Evolutionary conservation across 176 grass and related monocot genomes (phyloP).

Genomic region (Bothriochloa decipiens): DNA sequence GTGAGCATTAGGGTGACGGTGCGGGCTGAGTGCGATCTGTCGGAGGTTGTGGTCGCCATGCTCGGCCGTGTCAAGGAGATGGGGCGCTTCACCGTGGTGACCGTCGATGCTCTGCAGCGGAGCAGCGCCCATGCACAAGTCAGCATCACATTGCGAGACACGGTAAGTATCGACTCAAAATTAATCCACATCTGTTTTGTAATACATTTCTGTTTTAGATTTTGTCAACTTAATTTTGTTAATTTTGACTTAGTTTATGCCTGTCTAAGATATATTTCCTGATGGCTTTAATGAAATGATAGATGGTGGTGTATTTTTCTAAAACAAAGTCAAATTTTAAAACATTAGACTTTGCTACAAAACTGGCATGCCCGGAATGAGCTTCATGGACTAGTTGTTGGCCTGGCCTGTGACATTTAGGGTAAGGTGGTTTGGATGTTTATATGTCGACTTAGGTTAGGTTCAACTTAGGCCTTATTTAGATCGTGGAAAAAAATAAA

Average conservation of each 20-base stretch:
- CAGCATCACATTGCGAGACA: slow-evolving; percentile 37
- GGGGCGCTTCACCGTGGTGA: slow-evolving; percentile 28
- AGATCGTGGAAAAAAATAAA: no score
- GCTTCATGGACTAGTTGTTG: neutral
- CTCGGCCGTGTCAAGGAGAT: slow-evolving; percentile 44
- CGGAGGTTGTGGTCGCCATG: slow-evolving; percentile 39
- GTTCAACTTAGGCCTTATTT: no score
- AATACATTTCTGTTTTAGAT: neutral
- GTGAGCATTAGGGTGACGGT: slow-evolving; percentile 44
- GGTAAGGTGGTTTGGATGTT: no score
- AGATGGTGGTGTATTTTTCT: no score
- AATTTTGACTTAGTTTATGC: neutral
- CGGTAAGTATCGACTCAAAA: slow-evolving; percentile 32
- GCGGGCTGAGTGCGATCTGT: slow-evolving; percentile 44
- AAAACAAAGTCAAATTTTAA: neutral
- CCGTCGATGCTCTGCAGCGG: slow-evolving; percentile 36
- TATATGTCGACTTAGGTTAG: no score
- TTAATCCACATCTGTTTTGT: neutral
- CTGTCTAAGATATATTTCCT: no score
- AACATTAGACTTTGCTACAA: neutral
- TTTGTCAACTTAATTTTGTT: neutral
- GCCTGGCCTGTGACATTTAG: no score
- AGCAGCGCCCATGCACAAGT: slow-evolving; percentile 5
- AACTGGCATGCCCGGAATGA: neutral
- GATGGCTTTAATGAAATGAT: neutral